Evolutionary conservation across 768 basidiomycete genomes (phyloP).

Genomic region (Chiua virens): DNA sequence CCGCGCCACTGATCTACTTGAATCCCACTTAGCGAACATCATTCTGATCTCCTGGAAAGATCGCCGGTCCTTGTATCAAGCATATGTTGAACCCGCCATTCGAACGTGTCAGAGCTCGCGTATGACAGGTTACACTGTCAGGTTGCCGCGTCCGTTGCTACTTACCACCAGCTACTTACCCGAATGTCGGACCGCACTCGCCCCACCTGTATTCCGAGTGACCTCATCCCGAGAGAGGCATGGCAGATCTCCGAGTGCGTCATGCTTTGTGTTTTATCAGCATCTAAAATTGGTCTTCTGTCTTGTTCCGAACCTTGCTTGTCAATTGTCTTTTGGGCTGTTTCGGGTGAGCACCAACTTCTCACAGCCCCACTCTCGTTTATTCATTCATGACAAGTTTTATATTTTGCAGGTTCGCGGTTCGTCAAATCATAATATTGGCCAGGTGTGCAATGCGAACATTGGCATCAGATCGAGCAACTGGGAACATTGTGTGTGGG

Average conservation of each 20-base stretch:
- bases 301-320: not conserved
- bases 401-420: not conserved
- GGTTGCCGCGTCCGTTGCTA: not conserved
- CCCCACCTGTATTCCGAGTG: slow-evolving; percentile 11
- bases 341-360: not conserved
- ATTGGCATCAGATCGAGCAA: not conserved
- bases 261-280: not conserved
- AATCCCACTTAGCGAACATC: not conserved
- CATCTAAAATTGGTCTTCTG: not conserved
- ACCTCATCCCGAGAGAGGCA: slow-evolving; percentile 1
- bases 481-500: not conserved
- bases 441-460: not conserved
- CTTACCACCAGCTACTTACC: not conserved
- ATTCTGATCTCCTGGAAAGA: not conserved
- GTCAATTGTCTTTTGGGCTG: slow-evolving; percentile 14
- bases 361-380: not conserved
- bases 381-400: not conserved
- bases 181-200: slow-evolving; percentile 1
- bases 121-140: not conserved
- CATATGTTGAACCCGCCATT: not conserved
- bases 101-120: not conserved
- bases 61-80: not conserved
- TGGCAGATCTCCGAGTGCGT: slow-evolving; percentile 2
- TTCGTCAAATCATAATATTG: not conserved
- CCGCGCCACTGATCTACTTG: slow-evolving; percentile 1